Evolutionary conservation across 1,284 basidiomycete genomes (phyloP).

Genomic region (Mycocalia duriaeana): DNA sequence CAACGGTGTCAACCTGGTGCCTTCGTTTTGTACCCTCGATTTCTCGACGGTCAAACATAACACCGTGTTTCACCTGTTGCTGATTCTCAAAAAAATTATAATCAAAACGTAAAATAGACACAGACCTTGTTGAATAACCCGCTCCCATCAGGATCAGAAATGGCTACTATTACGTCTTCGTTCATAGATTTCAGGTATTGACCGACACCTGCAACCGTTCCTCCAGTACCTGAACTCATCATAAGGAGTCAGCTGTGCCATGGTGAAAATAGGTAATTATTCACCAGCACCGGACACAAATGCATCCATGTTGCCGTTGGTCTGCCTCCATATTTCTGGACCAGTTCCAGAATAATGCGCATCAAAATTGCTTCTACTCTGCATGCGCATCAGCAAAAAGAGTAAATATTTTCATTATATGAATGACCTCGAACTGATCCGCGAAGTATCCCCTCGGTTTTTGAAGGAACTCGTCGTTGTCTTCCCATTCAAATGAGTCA

Average conservation of each 20-base stretch:
- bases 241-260: not conserved
- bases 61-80: conserved; percentile 77
- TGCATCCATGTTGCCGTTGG: conserved; percentile 76
- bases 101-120: not conserved
- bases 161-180: conserved; percentile 61
- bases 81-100: conserved; percentile 4
- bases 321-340: conserved; percentile 94
- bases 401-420: not conserved
- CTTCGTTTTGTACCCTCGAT: conserved; percentile 92
- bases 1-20: conserved; percentile 91
- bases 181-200: conserved; percentile 74
- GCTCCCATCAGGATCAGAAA: conserved; percentile 92
- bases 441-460: conserved; percentile 81
- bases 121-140: conserved; percentile 89
- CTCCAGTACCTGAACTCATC: conserved; percentile 71
- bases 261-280: conserved; percentile 1
- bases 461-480: conserved; percentile 37
- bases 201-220: conserved; percentile 87
- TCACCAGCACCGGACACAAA: conserved; percentile 92
- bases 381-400: conserved; percentile 2
- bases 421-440: conserved; percentile 84
- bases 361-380: conserved; percentile 87
- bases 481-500: conserved; percentile 28
- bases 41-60: conserved; percentile 91
- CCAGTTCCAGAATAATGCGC: conserved; percentile 91